These are phyloP conservation scores for Leptomonas pyrrhocoris DNA, from an alignment of 208 protist species.

Conservation along the genomic window DNA sequence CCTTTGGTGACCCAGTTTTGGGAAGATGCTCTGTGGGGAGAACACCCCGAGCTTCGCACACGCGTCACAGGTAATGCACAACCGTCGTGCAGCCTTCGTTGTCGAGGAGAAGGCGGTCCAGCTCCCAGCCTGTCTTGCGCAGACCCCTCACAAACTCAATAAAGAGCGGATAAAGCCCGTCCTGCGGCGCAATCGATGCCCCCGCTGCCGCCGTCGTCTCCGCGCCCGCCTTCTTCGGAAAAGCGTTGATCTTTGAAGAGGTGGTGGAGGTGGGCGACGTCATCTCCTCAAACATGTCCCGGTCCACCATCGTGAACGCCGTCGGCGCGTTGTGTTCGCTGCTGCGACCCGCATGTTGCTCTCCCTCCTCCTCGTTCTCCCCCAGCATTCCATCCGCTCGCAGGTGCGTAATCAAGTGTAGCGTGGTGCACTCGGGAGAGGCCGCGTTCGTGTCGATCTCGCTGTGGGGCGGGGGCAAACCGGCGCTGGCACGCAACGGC, in stretches of 20 bases:
- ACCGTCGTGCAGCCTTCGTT: slow-evolving; percentile 47
- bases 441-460: not conserved
- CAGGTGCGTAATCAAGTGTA: slow-evolving; percentile 42
- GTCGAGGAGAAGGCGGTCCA: slow-evolving; percentile 45
- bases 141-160: slow-evolving; percentile 41
- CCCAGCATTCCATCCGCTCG: slow-evolving; percentile 37
- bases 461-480: not conserved
- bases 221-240: not conserved
- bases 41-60: too few relatives aligned
- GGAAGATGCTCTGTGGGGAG: too few relatives aligned
- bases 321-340: not conserved
- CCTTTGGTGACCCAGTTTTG: too few relatives aligned
- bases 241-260: not conserved
- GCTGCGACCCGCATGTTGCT: too few relatives aligned
- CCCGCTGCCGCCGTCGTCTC: not conserved
- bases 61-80: slow-evolving; percentile 42
- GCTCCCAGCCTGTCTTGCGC: slow-evolving; percentile 39
- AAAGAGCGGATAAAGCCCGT: slow-evolving; percentile 39
- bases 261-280: slow-evolving; percentile 18
- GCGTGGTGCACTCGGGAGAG: not conserved
- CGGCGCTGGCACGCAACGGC: not conserved
- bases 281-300: slow-evolving; percentile 7
- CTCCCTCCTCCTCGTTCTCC: not conserved
- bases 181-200: not conserved
- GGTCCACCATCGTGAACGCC: not conserved